A percentile compares a stretch with the other conserved stretches of the same genome.
phyloP scores from a whole-genome alignment of 768 basidiomycete genomes.

The Ramaria rubella region DNA sequence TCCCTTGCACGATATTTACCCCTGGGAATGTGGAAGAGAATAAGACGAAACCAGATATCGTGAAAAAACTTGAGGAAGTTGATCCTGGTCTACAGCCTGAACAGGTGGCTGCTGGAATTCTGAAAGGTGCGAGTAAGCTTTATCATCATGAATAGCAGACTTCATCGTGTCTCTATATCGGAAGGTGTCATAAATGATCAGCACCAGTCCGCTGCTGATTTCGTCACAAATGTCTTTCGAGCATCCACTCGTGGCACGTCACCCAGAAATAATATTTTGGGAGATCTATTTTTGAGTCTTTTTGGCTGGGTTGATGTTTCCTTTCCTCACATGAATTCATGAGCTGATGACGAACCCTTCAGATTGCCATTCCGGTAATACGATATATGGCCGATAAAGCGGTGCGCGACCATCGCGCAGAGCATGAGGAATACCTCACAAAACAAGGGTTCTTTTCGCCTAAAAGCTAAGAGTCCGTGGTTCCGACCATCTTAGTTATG shows the following conservation, averaged over 20 bases:
- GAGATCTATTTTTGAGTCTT: conserved; percentile 43
- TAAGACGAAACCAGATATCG: conserved; percentile 67
- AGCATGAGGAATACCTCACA: conserved; percentile 41
- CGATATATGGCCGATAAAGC: conserved; percentile 42
- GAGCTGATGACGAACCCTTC: too few species aligned
- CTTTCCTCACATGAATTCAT: too few species aligned
- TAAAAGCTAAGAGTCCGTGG: too few species aligned
- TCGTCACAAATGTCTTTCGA: conserved; percentile 62
- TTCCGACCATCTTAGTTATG: too few species aligned
- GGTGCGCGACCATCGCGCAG: conserved; percentile 37
- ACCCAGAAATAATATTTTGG: conserved; percentile 51
- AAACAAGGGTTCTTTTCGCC: conserved; percentile 44
- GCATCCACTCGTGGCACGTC: conserved; percentile 60
- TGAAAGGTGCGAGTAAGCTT: conserved; percentile 41
- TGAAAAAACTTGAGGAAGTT: conserved; percentile 65
- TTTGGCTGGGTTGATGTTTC: conserved; percentile 44
- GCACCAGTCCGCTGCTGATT: conserved; percentile 69
- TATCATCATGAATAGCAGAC: background rate
- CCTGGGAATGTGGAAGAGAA: conserved; percentile 76
- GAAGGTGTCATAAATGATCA: conserved; percentile 63
- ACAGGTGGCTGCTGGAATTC: conserved; percentile 49
- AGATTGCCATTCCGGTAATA: conserved; percentile 52
- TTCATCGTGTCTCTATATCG: background rate
- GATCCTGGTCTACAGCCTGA: conserved; percentile 63
- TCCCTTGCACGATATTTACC: conserved; percentile 74